Percentiles rank a stretch among this genome's conserved stretches.
Conservation (phyloP, 495 filamentous ascomycete genomes). For the Talaromyces trachyspermus region DNA sequence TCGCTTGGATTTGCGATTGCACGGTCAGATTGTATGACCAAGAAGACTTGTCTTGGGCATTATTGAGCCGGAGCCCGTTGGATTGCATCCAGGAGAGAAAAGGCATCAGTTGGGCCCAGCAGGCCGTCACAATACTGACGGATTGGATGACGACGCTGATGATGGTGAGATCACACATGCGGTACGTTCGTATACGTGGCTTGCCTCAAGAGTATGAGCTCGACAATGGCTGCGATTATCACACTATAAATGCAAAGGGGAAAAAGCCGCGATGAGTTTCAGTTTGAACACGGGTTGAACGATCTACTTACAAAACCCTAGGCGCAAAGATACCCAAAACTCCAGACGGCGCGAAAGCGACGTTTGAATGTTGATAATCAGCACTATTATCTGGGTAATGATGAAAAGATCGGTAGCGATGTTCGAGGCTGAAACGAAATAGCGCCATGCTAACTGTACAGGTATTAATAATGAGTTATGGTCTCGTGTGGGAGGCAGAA, state of each 20-base stretch:
- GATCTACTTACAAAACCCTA: constrained; percentile 15
- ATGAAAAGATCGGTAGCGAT: constrained; percentile 22
- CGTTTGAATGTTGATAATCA: constrained; percentile 19
- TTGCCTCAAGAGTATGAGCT: constrained; percentile 12
- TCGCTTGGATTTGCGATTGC: constrained; percentile 11
- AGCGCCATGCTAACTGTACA: constrained; percentile 18
- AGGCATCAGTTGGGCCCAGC: constrained; percentile 23
- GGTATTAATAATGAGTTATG: not conserved
- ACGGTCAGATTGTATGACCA: constrained; percentile 9
- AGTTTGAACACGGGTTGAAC: not conserved
- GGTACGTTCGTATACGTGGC: constrained; percentile 12
- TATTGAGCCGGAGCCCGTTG: constrained; percentile 16
- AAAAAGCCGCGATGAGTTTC: too few relatives aligned
- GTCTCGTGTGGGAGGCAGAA: not conserved
- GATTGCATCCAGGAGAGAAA: constrained; percentile 22
- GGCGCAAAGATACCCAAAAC: constrained; percentile 21
- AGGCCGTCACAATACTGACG: constrained; percentile 18
- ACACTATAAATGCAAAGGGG: constrained; percentile 16
- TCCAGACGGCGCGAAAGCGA: constrained; percentile 13
- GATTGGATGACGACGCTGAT: constrained; percentile 15
- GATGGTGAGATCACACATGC: constrained; percentile 14
- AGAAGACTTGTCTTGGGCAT: constrained; percentile 13
- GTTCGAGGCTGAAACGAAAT: constrained; percentile 15
- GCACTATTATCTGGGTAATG: constrained; percentile 16
- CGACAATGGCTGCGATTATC: constrained; percentile 10